phyloP scores from a whole-genome alignment of 2,329 filamentous ascomycete genomes.

The Fusarium poae region DNA sequence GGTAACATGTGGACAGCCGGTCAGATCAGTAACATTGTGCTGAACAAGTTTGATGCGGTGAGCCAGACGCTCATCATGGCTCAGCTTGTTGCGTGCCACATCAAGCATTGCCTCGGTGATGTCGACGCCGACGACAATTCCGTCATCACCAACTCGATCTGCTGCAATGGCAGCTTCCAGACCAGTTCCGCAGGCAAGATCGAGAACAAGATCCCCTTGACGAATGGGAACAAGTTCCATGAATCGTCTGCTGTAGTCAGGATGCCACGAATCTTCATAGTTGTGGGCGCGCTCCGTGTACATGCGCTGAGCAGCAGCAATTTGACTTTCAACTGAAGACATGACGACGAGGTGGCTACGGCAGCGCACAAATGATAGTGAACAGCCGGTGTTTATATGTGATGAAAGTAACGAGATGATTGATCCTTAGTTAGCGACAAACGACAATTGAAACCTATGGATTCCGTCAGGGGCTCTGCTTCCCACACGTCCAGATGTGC shows the following conservation, averaged over 20 bases:
- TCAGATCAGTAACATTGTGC: slow-evolving; percentile 50
- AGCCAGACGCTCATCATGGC: slow-evolving; percentile 28
- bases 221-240: slow-evolving; percentile 45
- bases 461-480: background rate
- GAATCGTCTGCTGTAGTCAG: slow-evolving; percentile 50
- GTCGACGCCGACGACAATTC: slow-evolving; percentile 52
- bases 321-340: slow-evolving; percentile 22
- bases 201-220: slow-evolving; percentile 49
- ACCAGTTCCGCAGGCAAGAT: slow-evolving; percentile 55
- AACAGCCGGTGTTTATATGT: background rate
- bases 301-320: slow-evolving; percentile 47
- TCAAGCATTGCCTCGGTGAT: slow-evolving; percentile 52
- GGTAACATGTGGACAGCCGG: slow-evolving; percentile 31
- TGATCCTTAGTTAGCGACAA: background rate
- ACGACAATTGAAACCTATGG: background rate
- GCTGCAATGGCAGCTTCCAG: slow-evolving; percentile 51
- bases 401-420: background rate
- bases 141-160: slow-evolving; percentile 44
- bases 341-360: slow-evolving; percentile 4
- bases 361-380: background rate
- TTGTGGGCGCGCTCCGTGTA: slow-evolving; percentile 50
- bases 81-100: slow-evolving; percentile 44
- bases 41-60: slow-evolving; percentile 45
- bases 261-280: slow-evolving; percentile 55
- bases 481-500: too few species aligned